These are phyloP conservation scores for Strobilomyces echinocephalus DNA, from an alignment of 768 basidiomycete genomes.

Conservation along the genomic window DNA sequence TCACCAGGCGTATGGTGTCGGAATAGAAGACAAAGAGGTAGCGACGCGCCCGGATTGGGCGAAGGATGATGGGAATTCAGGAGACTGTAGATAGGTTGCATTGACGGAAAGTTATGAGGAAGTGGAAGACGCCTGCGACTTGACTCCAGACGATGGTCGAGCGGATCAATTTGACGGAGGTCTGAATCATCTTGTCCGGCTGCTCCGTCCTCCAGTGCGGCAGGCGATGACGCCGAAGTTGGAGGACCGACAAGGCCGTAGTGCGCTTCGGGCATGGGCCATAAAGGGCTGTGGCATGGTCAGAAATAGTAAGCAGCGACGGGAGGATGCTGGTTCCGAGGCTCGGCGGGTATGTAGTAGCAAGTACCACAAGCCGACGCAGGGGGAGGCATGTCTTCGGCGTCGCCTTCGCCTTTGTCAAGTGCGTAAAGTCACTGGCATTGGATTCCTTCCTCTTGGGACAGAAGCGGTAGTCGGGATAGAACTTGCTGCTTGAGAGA, in stretches of 20 bases:
- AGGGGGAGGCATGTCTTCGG: background rate
- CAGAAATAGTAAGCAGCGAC: background rate
- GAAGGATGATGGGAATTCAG: slow-evolving; percentile 11
- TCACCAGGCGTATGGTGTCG: background rate
- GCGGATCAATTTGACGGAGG: slow-evolving; percentile 3
- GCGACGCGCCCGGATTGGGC: slow-evolving; percentile 5
- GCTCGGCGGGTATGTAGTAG: background rate
- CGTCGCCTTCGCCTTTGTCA: background rate
- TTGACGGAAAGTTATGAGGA: slow-evolving; percentile 8
- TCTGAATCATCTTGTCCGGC: slow-evolving; percentile 12
- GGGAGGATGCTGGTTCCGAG: background rate
- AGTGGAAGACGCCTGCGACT: slow-evolving; percentile 19
- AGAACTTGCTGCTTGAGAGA: slow-evolving; percentile 51
- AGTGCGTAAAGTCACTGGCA: slow-evolving; percentile 16
- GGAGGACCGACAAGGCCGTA: slow-evolving; percentile 42
- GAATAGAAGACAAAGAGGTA: slow-evolving; percentile 2
- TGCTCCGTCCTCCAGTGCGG: slow-evolving; percentile 9
- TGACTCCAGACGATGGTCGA: slow-evolving; percentile 7
- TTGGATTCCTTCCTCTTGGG: slow-evolving; percentile 47
- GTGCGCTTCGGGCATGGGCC: slow-evolving; percentile 21
- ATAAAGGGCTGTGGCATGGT: slow-evolving; percentile 18
- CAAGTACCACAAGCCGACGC: background rate
- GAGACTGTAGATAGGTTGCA: background rate
- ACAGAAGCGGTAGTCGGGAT: slow-evolving; percentile 55
- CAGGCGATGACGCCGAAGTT: slow-evolving; percentile 48